A percentile compares a stretch with the other conserved stretches of the same genome.
Conservation (phyloP, 2,329 filamentous ascomycete genomes). For the Dryadomyces quercivorus region DNA sequence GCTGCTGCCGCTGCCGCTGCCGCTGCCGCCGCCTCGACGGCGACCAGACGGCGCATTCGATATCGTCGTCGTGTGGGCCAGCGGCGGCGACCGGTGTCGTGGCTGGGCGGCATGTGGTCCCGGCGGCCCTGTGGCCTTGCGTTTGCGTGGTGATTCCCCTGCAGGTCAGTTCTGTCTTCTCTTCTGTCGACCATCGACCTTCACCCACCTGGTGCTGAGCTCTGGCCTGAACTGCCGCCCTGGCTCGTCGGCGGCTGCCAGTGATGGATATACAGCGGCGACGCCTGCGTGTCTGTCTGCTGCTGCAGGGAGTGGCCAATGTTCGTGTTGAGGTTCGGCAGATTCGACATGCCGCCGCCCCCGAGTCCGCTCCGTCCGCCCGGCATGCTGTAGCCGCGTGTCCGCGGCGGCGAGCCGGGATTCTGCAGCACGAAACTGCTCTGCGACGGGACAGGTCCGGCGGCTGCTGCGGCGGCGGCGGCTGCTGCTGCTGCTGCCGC, state of each 20-base stretch:
- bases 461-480: slow-evolving; percentile 11
- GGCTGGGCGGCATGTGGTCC: slow-evolving; percentile 33
- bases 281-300: slow-evolving; percentile 51
- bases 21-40: slow-evolving; percentile 22
- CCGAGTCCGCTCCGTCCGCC: slow-evolving; percentile 25
- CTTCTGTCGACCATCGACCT: slow-evolving; percentile 1
- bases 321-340: slow-evolving; percentile 43
- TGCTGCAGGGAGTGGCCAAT: slow-evolving; percentile 20
- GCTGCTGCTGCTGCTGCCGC: slow-evolving; percentile 34
- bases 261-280: slow-evolving; percentile 80
- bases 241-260: slow-evolving; percentile 63
- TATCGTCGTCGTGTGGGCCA: slow-evolving; percentile 32
- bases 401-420: slow-evolving; percentile 35
- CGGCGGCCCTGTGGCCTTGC: slow-evolving; percentile 56
- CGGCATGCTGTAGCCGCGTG: slow-evolving; percentile 36
- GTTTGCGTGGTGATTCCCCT: slow-evolving; percentile 72
- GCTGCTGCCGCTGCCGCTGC: not conserved
- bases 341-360: slow-evolving; percentile 41
- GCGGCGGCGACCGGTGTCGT: slow-evolving; percentile 40
- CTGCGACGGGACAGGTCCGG: slow-evolving; percentile 21
- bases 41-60: slow-evolving; percentile 40
- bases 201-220: slow-evolving; percentile 3
- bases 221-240: slow-evolving; percentile 1
- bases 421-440: slow-evolving; percentile 27
- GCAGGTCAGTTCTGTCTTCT: too few relatives aligned